These are phyloP conservation scores for Penicillium sp. DNA, from an alignment of 2,329 filamentous ascomycete genomes.

Conservation along the genomic window DNA sequence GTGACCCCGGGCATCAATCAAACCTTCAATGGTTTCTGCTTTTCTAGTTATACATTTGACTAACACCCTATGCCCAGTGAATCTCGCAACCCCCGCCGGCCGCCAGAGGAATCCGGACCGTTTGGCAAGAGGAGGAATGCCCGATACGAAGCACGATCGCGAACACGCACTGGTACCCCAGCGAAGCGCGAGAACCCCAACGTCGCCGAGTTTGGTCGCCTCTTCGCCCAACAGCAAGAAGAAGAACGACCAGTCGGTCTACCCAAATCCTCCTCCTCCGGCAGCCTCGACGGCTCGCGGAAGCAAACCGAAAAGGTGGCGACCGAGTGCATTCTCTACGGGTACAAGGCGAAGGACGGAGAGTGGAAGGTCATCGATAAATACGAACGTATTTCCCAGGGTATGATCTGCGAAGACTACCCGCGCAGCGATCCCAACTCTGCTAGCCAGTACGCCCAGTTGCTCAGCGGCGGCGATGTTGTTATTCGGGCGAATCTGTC, in stretches of 20 bases:
- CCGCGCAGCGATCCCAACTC: slow-evolving; percentile 78
- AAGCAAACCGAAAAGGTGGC: slow-evolving; percentile 59
- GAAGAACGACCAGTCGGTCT: slow-evolving; percentile 47
- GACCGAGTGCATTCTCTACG: slow-evolving; percentile 84
- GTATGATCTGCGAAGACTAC: slow-evolving; percentile 91
- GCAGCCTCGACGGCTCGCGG: slow-evolving; percentile 48
- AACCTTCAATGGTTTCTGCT: background rate
- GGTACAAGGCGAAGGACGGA: slow-evolving; percentile 71
- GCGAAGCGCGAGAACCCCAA: slow-evolving; percentile 63
- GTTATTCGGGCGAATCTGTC: slow-evolving; percentile 72
- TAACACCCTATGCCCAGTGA: slow-evolving; percentile 41
- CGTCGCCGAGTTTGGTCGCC: slow-evolving; percentile 54
- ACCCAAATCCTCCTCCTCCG: slow-evolving; percentile 48
- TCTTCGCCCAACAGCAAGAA: slow-evolving; percentile 54
- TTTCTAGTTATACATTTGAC: background rate
- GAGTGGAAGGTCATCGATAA: slow-evolving; percentile 87
- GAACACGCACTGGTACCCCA: slow-evolving; percentile 64
- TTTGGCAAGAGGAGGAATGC: slow-evolving; percentile 62
- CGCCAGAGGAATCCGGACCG: slow-evolving; percentile 66
- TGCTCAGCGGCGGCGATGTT: slow-evolving; percentile 74
- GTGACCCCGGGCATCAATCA: slow-evolving; percentile 32
- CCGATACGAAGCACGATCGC: slow-evolving; percentile 54
- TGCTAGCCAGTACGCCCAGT: slow-evolving; percentile 71
- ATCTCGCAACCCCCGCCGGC: slow-evolving; percentile 57
- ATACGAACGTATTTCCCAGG: slow-evolving; percentile 81